Conservation (phyloP, 2,329 filamentous ascomycete species). For the Annulohypoxylon truncatum region DNA sequence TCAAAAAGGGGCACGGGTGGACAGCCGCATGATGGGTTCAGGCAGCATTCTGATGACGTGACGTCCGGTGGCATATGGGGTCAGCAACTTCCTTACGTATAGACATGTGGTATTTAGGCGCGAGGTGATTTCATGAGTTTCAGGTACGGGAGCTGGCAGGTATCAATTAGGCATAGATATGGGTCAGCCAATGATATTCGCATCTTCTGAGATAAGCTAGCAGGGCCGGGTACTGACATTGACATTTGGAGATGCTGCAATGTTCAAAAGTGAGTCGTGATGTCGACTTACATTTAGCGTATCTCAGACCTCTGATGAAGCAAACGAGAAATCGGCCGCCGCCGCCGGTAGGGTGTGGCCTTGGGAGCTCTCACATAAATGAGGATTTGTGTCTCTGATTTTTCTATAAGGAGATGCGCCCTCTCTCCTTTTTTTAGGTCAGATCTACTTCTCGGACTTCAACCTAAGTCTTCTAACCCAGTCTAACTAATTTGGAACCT, state of each 20-base stretch:
- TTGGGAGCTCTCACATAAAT: no score
- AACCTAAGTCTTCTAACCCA: not conserved
- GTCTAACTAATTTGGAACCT: not conserved
- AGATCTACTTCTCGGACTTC: no score
- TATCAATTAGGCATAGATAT: conserved; percentile 7
- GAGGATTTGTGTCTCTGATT: not conserved
- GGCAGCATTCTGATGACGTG: conserved; percentile 19
- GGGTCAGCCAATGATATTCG: conserved; percentile 3
- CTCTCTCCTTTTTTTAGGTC: not conserved
- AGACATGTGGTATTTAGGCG: conserved; percentile 3
- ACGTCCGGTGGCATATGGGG: not conserved
- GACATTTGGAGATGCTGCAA: not conserved
- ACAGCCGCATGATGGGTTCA: conserved; percentile 23
- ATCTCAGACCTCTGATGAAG: not conserved
- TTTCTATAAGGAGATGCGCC: not conserved
- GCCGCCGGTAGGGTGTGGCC: not conserved
- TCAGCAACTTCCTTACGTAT: not conserved
- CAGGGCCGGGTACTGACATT: conserved; percentile 8
- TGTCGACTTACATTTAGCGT: not conserved
- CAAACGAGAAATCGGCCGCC: not conserved
- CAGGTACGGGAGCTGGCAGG: conserved; percentile 3
- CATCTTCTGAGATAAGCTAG: not conserved
- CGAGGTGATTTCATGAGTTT: not conserved
- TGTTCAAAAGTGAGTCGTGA: not conserved
- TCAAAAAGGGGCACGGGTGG: conserved; percentile 47